phyloP scores from a whole-genome alignment of 805 yeast species.

The Clavispora asparagi region DNA sequence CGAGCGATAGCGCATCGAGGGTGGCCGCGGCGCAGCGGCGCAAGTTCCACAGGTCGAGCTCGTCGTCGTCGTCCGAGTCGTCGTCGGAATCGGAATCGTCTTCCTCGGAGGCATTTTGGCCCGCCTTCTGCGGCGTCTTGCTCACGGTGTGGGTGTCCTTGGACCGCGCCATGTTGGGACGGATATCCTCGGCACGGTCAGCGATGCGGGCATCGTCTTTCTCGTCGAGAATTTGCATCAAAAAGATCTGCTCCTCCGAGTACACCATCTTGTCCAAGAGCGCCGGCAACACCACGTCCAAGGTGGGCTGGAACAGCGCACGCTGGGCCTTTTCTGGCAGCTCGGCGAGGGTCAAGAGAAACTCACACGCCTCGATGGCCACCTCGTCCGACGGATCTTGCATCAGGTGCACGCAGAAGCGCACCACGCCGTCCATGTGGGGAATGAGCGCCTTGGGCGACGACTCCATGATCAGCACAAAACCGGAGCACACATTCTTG shows the following conservation, averaged over 20 bases:
- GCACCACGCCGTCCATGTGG: constrained; percentile 80
- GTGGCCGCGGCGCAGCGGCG: constrained; percentile 95
- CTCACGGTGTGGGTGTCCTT: constrained; percentile 36
- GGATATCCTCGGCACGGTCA: constrained; percentile 83
- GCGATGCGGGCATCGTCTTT: constrained; percentile 73
- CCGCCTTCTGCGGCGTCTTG: constrained; percentile 6
- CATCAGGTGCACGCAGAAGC: constrained; percentile 78
- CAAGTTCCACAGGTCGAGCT: constrained; percentile 77
- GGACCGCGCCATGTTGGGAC: constrained; percentile 71
- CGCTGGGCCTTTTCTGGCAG: constrained; percentile 13
- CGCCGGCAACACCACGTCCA: constrained; percentile 67
- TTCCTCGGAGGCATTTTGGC: constrained; percentile 16
- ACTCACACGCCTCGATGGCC: constrained; percentile 90
- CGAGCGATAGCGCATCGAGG: constrained; percentile 70
- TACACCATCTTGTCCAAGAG: constrained; percentile 80
- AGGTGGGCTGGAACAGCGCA: constrained; percentile 47
- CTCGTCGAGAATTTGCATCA: constrained; percentile 59
- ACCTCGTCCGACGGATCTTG: constrained; percentile 62
- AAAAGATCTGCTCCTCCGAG: constrained; percentile 71
- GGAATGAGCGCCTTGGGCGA: constrained; percentile 77
- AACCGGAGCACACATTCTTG: constrained; percentile 71
- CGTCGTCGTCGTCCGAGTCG: constrained; percentile 63
- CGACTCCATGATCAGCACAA: constrained; percentile 63
- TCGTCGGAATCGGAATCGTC: constrained; percentile 63
- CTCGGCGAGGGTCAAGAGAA: constrained; percentile 65